These are phyloP conservation scores for Candida neerlandica DNA, from an alignment of 1,139 yeast species.

Conservation along the genomic window DNA sequence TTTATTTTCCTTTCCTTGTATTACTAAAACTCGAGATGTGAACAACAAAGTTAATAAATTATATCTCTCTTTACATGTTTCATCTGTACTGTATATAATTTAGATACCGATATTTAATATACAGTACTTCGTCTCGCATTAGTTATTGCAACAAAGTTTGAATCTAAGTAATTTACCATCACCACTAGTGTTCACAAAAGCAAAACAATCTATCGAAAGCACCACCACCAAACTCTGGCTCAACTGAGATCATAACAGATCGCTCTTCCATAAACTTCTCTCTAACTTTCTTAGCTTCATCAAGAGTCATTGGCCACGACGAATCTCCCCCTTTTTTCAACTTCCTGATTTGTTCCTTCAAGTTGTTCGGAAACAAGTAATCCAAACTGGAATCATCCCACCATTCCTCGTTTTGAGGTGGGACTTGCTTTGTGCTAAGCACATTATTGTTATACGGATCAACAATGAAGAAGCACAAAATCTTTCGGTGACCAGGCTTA, in stretches of 20 bases:
- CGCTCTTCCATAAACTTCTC: constrained; percentile 38
- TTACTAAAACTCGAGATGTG: no score
- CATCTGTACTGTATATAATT: no score
- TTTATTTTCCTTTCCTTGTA: no score
- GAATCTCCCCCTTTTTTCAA: constrained; percentile 13
- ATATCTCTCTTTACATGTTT: no score
- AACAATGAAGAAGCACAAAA: constrained; percentile 42
- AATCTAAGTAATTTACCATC: no score
- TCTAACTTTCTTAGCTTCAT: constrained; percentile 29
- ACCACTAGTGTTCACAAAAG: constrained; percentile 38
- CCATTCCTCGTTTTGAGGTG: constrained; percentile 47
- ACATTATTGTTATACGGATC: constrained; percentile 40
- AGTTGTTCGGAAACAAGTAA: constrained; percentile 16
- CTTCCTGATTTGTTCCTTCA: constrained; percentile 13
- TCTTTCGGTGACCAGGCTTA: constrained; percentile 42
- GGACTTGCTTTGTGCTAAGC: constrained; percentile 33
- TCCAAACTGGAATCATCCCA: constrained; percentile 24
- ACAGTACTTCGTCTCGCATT: no score
- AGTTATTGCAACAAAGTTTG: no score
- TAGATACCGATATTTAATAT: no score
- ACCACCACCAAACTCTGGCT: constrained; percentile 13
- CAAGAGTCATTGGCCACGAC: constrained; percentile 25
- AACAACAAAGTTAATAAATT: no score
- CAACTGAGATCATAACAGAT: constrained; percentile 12
- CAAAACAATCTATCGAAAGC: constrained; percentile 26